phyloP scores from a whole-genome alignment of 345 rosid genomes.

The Adansonia digitata region DNA sequence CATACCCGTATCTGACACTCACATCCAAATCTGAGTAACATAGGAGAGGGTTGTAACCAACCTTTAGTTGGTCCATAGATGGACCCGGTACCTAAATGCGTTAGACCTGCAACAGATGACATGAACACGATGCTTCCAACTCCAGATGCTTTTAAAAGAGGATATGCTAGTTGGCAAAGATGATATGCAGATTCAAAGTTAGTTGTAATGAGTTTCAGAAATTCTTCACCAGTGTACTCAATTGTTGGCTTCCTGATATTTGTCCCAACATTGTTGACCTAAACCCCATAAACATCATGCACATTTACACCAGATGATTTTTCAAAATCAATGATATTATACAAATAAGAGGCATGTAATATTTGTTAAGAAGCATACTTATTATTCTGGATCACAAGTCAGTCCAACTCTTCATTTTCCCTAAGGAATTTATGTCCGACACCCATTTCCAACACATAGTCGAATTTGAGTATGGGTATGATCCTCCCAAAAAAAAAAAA shows the following conservation, averaged over 20 bases:
- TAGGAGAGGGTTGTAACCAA: conserved; percentile 16
- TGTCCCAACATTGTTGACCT: conserved; percentile 90
- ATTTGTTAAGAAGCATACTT: neutral
- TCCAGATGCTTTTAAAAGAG: conserved; percentile 81
- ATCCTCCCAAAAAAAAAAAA: no score
- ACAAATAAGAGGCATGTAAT: neutral
- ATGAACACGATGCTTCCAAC: conserved; percentile 71
- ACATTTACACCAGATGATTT: neutral
- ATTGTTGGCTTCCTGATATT: conserved; percentile 73
- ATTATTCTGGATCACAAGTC: neutral
- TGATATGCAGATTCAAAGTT: conserved; percentile 81
- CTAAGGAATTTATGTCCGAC: no score
- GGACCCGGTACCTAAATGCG: conserved; percentile 48
- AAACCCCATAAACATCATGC: conserved; percentile 9
- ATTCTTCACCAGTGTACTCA: conserved; percentile 66
- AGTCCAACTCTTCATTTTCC: no score
- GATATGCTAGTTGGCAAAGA: conserved; percentile 74
- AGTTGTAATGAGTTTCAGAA: conserved; percentile 47
- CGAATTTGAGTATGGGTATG: no score
- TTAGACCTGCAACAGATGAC: conserved; percentile 70
- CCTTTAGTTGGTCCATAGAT: conserved; percentile 78
- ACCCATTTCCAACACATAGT: no score
- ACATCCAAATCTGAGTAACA: neutral
- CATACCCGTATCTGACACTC: neutral
- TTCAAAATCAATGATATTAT: neutral